phyloP scores from a whole-genome alignment of 2,329 filamentous ascomycete species.

The Colletotrichum sp. region DNA sequence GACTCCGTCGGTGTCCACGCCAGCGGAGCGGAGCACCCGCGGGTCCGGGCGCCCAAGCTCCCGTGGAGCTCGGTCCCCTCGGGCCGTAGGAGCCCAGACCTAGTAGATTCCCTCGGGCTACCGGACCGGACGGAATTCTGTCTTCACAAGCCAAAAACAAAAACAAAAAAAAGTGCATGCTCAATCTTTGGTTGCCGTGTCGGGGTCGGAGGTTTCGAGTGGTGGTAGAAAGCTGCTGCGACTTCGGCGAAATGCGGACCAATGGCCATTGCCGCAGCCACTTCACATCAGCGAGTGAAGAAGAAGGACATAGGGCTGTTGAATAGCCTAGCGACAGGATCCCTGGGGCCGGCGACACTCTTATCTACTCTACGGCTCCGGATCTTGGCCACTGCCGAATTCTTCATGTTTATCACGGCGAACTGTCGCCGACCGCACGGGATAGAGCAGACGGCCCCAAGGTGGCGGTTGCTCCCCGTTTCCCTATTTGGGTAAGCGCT shows the following conservation, averaged over 20 bases:
- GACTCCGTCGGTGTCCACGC: background rate
- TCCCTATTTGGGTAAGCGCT: conserved; percentile 19
- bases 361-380: background rate
- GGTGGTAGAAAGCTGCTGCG: background rate
- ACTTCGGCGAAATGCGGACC: background rate
- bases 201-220: background rate
- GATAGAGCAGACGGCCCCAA: background rate
- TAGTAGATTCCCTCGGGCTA: background rate
- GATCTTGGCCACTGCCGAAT: background rate
- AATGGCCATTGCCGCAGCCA: background rate
- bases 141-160: background rate
- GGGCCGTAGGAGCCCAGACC: background rate
- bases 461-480: conserved; percentile 16
- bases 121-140: background rate
- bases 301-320: background rate
- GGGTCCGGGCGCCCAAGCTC: background rate
- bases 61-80: background rate
- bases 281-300: background rate
- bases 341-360: background rate
- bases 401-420: background rate
- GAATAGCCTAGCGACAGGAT: background rate
- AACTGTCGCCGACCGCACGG: background rate
- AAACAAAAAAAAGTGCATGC: background rate
- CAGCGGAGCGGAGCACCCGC: background rate
- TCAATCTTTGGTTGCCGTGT: background rate